phyloP scores from a whole-genome alignment of 345 rosid species.

The Moricandia moricandioides region DNA sequence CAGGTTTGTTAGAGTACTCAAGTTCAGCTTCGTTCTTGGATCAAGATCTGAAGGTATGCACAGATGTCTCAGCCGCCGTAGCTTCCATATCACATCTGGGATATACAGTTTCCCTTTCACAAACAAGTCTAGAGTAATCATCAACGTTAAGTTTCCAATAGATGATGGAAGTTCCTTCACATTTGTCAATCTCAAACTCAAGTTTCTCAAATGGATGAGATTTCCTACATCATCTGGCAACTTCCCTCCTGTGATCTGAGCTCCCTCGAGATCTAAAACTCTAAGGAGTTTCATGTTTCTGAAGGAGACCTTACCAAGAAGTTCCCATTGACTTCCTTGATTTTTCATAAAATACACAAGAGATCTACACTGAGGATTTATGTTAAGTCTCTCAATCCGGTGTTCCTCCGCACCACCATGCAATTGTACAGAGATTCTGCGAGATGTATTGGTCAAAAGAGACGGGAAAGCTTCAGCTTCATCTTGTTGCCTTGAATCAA shows the following conservation, averaged over 20 bases:
- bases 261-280: conserved; percentile 40
- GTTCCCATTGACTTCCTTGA: conserved; percentile 25
- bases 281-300: conserved; percentile 37
- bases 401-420: conserved; percentile 32
- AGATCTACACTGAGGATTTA: conserved; percentile 35
- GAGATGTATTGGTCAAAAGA: conserved; percentile 17
- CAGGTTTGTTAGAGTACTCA: conserved; percentile 28
- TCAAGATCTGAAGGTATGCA: conserved; percentile 27
- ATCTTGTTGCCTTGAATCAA: conserved; percentile 7
- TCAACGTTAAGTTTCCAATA: conserved; percentile 18
- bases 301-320: conserved; percentile 29
- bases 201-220: conserved; percentile 40
- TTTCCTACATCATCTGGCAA: conserved; percentile 36
- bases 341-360: conserved; percentile 34
- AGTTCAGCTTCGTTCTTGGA: conserved; percentile 14
- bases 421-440: conserved; percentile 34
- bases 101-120: conserved; percentile 17
- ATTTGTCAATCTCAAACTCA: conserved; percentile 25
- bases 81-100: conserved; percentile 33
- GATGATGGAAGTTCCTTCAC: conserved; percentile 26
- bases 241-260: conserved; percentile 21
- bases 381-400: conserved; percentile 9
- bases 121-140: conserved; percentile 31
- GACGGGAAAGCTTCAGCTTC: conserved; percentile 8
- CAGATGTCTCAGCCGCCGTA: conserved; percentile 24